Evolutionary conservation across 169 alveolate genomes (phyloP), one percentile per base, ranked within the genome.

Genomic region (Babesia bigemina): DNA sequence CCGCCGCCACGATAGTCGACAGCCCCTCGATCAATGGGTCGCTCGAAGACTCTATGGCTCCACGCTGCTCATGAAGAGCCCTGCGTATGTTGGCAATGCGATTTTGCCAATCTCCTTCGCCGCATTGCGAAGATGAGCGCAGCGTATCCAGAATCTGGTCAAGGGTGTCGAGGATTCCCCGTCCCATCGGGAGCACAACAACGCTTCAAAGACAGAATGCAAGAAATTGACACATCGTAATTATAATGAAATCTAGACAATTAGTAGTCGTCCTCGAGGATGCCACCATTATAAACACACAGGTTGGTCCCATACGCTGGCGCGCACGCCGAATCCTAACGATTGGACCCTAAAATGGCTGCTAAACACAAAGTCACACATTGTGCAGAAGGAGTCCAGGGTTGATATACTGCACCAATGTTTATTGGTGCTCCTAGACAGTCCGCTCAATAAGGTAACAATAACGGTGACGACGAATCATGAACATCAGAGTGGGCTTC

Each of bases 341-440:
- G 19, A 29, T 21, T 33, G 17, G 7, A 3, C 42, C 61, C 19
- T 42, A 14, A 26, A 33, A 33, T 33, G 6, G 39, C 39, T 33
- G 39, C 10, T 33, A 2, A 33, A 33, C 39, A 2, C 39, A 33
- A 36, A 47, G 28, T 16, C 65, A 86, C 33, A 61, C 17, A 1
- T 79, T 33, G 59, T 79, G 39, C 75, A 85, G 57, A 86, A 91
- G 84, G 93, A 93, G 48, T 91, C 86, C 60, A 75, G 97, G 55
- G 93, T 94, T 11, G 97, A 94, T 53, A 93, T 94, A 21, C 77
- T 94, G 48, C 96, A 94, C 88, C 97, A 94, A 70, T 94, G 96
- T 62, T 70, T 94, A 39, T 79, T 94, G 62, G 88, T 91, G 53
- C 86, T 94, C 57, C 81, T 91, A 75, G 96, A 94, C 81, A 86